Base-by-base conservation (phyloP, 441 rosid genomes). In the Euphorbia schlechtendalii region DNA sequence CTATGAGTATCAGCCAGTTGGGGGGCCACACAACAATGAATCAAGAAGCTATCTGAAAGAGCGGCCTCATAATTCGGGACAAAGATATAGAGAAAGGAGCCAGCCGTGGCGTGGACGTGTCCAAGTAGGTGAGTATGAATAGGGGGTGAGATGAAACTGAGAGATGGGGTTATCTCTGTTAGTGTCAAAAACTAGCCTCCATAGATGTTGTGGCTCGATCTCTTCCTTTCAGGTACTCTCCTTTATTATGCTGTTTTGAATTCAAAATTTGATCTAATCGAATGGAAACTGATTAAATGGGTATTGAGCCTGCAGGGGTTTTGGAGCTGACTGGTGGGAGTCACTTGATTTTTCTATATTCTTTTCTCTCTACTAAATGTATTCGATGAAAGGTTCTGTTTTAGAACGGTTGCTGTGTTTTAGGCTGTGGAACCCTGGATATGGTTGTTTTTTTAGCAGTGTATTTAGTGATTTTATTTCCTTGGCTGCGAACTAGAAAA, bases 1-100 rank as follows among this genome's bases (percentile, higher is more conserved):
- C 59, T 88, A 71, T 5, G 96, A 90, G 67, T 92, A 86, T 78
- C 96, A 86, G 75, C 98, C 96, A 49, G 89, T 87, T 76, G 97
- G 90, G 66, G 70, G 83, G 34, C 81, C 80, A 40, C 78, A 77
- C 58, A 63, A 52, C 53, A 81, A 70, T 41, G 81, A 70, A 77
- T 71, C 79, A 56, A 73, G 74, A 57, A 74, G 69, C 59, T 63
- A 65, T 34, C 21, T 48, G 20, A 83, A 78, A 77, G 98, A 87
- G 54, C 75, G 76, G 61, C 75, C 76, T 66, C 84, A 79, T 72
- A 76, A 77, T 66, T 73, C 81, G n/a, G 83, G 84, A 28, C 62
- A 76, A 61, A 83, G 85, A 76, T 80, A 76, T 75, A 84, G 80
- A 80, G 98, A 88, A 77, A 86, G 83, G 78, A 85, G 85, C 57